Percentiles rank a stretch among this genome's conserved stretches.
Evolutionary conservation across 192 early-diverging fungal species (phyloP).

Genomic region (Linnemannia exigua): DNA sequence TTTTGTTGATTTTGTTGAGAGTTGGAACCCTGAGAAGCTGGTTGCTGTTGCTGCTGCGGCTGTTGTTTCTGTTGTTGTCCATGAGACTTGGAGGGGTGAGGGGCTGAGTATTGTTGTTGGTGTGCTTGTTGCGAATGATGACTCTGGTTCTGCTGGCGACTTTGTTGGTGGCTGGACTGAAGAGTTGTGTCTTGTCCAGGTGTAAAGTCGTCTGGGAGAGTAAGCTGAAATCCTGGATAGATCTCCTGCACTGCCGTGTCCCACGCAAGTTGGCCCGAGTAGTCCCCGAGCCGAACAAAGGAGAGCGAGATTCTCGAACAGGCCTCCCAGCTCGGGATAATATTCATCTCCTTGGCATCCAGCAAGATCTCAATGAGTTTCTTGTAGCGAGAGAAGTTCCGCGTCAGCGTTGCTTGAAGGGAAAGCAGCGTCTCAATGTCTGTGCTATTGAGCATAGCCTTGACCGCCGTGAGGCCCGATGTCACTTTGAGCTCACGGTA

Average conservation of each 20-base stretch:
- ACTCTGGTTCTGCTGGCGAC: neutral
- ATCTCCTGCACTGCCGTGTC: constrained; percentile 55
- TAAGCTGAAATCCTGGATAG: constrained; percentile 43
- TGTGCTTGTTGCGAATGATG: neutral
- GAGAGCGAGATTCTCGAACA: constrained; percentile 45
- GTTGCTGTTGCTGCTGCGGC: constrained; percentile 4
- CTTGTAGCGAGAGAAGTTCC: constrained; percentile 27
- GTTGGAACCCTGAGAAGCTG: too few relatives aligned
- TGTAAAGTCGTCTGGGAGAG: neutral
- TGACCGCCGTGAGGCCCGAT: constrained; percentile 20
- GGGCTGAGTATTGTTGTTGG: neutral
- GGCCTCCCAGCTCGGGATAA: constrained; percentile 27
- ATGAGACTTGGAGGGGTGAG: neutral
- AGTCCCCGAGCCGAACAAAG: constrained; percentile 29
- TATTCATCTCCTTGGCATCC: constrained; percentile 53
- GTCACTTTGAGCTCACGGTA: constrained; percentile 42
- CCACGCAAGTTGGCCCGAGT: constrained; percentile 52
- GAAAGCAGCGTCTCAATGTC: constrained; percentile 39
- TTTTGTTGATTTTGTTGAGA: neutral
- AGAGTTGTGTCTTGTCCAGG: neutral
- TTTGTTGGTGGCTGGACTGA: neutral
- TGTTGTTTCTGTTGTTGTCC: constrained; percentile 1
- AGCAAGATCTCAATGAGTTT: constrained; percentile 50
- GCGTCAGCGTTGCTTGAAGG: constrained; percentile 28
- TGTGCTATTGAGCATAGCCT: neutral